Conservation (phyloP, 2,329 filamentous ascomycete genomes). For the Celoporthe dispersa region DNA sequence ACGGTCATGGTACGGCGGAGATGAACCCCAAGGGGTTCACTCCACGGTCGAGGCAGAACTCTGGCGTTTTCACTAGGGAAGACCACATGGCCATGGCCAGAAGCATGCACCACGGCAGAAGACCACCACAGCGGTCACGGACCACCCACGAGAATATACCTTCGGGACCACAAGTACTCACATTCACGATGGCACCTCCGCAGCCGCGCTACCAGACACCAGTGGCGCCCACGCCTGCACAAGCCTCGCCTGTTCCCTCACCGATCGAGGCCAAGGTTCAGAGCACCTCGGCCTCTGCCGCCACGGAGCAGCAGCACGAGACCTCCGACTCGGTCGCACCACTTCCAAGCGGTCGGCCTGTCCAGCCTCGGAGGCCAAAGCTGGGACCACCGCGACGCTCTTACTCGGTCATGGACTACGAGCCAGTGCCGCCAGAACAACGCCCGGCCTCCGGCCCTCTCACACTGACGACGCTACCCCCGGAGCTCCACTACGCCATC, state of each 20-base stretch:
- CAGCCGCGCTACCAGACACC: conserved; percentile 20
- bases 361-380: conserved; percentile 36
- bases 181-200: conserved; percentile 22
- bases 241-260: neutral
- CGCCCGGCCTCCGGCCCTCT: conserved; percentile 47
- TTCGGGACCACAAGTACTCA: conserved; percentile 26
- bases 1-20: conserved; percentile 17
- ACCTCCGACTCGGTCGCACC: conserved; percentile 29
- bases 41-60: conserved; percentile 31
- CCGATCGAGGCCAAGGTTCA: conserved; percentile 5
- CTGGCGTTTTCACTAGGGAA: conserved; percentile 42
- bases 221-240: conserved; percentile 1
- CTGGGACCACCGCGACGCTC: conserved; percentile 57
- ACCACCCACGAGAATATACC: conserved; percentile 30
- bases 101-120: conserved; percentile 38
- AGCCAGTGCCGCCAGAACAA: conserved; percentile 57
- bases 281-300: neutral
- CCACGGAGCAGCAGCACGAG: conserved; percentile 19
- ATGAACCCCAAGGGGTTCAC: conserved; percentile 24
- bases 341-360: conserved; percentile 30
- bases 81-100: conserved; percentile 43
- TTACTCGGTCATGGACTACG: conserved; percentile 64
- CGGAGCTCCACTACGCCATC: conserved; percentile 63
- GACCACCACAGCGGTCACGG: conserved; percentile 29
- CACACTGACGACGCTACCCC: conserved; percentile 57